Evolutionary conservation across 805 yeast genomes (phyloP), one percentile per base, ranked within the genome.

Genomic region (Clavispora vitiphila): DNA sequence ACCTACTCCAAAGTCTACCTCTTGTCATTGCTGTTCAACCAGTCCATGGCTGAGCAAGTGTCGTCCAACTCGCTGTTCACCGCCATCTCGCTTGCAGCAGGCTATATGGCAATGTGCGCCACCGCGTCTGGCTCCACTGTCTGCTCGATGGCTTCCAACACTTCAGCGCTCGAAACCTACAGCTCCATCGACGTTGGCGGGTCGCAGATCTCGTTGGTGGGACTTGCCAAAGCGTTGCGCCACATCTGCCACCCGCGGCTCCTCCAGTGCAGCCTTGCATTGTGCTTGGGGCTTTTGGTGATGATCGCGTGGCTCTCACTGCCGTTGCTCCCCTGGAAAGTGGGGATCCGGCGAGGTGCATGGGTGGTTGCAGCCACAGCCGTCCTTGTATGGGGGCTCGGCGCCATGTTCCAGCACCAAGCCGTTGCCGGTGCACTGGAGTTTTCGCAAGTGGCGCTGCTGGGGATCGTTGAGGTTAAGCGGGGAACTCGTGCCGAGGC

Each of bases 351-450:
- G 50, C 43, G 61, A 49, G 39, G 50, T 53, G 21, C 55, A 52
- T 39, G 54, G 65, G 44, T 49, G 51, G 5, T 74, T 21, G 60
- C 74, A 15, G 57, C 68, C 0, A 44, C 63, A 0, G 49, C 68
- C 35, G 64, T 70, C 5, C 54, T 80, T 3, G 34, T 80, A 2
- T 80, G 85, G 83, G 86, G 84, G 0, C 59, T 80, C 22, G 85
- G 85, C 2, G 67, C 85, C 1, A 79, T 81, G 76, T 72, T 84
- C 66, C 72, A 73, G 38, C 80, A 78, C 50, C 78, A 80, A 38
- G 83, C 83, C 0, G 67, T 71, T 0, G 64, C 63, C 29, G 62
- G 81, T 2, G 69, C 76, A 4, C 50, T 55, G 7, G 49, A 55
- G n/a, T 53, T 80, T 24, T 67, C 77, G 0, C 70, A 72, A 3